Evolutionary conservation across 2,329 filamentous ascomycete genomes (phyloP), one percentile per base, ranked within the genome.

Genomic region (Colletotrichum plurivorum): DNA sequence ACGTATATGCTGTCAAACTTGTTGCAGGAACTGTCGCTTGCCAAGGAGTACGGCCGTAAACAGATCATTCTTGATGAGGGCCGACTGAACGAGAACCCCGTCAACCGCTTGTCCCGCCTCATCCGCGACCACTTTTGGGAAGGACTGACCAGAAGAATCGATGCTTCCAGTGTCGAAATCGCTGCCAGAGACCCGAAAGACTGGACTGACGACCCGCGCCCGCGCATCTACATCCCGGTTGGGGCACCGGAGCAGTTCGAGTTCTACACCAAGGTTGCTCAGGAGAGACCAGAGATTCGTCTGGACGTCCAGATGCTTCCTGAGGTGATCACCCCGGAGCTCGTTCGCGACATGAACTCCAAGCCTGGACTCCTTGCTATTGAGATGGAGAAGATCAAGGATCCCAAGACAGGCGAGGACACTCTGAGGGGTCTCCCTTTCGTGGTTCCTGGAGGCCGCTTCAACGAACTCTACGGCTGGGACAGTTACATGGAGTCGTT

Each of bases 391-490:
- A 90, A 95, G 77, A 85, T 88, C 49, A 84, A 82, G 13, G 89
- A 97, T 75, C 88, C 89, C 5, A 83, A 83, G 25, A 93, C 92
- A 3, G 91, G 91, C 46, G 86, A 93, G 77, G 89, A 88, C 71
- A 92, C 92, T 4, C 84, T 97, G 48, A 87, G 87, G 43, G 96
- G 96, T 3, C 86, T 97, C 67, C 95, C 96, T 0, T 99, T 98
- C 75, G 94, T 98, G n/a, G 96, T 99, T 3, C 96, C 96, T 0
- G 96, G 96, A 69, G 96, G 96, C 25, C 90, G 96, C 36, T 99
- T 99, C 90, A 99, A 99, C 81, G 96, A 99, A 80, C 83, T 99
- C 22, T 99, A 99, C 78, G 95, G 95, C 54, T 99, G 96, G 96
- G 96, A 99, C 81, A 98, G 94, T 79, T 99, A 98, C 84, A 98